Percentiles rank a stretch among this genome's conserved stretches.
Evolutionary conservation across 495 filamentous ascomycete species (phyloP).

Genomic region (Talaromyces stipitatus): DNA sequence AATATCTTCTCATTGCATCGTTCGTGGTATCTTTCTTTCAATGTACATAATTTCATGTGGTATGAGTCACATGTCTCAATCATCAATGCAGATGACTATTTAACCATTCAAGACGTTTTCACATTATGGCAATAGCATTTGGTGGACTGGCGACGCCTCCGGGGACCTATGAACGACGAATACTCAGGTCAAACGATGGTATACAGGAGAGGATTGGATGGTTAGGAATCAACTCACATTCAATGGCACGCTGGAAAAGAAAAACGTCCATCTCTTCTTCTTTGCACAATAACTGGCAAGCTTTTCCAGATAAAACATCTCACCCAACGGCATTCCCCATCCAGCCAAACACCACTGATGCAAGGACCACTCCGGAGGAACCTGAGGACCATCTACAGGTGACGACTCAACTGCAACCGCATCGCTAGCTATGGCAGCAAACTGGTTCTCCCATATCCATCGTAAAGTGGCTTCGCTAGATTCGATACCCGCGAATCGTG

Average conservation of each 20-base stretch:
- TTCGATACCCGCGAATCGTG: constrained; percentile 39
- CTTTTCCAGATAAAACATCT: constrained; percentile 49
- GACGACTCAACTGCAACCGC: constrained; percentile 4
- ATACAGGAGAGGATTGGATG: too few relatives aligned
- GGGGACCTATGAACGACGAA: constrained; percentile 19
- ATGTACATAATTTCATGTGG: constrained; percentile 6
- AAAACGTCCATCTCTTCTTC: constrained; percentile 40
- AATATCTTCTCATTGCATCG: too few relatives aligned
- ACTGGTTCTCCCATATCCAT: constrained; percentile 43
- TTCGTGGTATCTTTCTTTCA: constrained; percentile 7
- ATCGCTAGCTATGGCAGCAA: constrained; percentile 48
- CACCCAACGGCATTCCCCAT: constrained; percentile 49
- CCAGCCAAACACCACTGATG: constrained; percentile 45
- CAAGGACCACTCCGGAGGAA: constrained; percentile 14
- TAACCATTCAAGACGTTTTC: neutral
- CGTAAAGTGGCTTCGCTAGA: constrained; percentile 29
- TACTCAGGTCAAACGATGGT: neutral
- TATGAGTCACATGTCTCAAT: constrained; percentile 8
- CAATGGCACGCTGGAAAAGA: constrained; percentile 45
- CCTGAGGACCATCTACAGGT: constrained; percentile 5
- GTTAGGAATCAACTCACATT: constrained; percentile 29
- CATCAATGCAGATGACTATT: constrained; percentile 6
- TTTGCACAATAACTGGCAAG: constrained; percentile 34
- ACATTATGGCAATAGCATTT: constrained; percentile 43
- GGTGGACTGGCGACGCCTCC: constrained; percentile 50